These are phyloP conservation scores for Leptographium procerum DNA, from an alignment of 2,329 filamentous ascomycete species.

Conservation along the genomic window DNA sequence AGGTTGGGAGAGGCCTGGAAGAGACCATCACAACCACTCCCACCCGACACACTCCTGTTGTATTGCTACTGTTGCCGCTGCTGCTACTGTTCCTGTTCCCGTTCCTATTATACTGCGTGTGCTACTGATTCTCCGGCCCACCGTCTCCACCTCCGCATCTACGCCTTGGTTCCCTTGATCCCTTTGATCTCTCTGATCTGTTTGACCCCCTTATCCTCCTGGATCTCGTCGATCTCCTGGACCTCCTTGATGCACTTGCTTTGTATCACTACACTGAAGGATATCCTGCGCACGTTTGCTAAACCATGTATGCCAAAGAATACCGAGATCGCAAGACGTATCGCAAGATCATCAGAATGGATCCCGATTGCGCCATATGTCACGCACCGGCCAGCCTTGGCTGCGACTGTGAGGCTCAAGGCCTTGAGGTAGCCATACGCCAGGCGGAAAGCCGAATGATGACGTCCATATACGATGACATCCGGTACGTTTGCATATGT, in stretches of 20 bases:
- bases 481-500: slow-evolving; percentile 37
- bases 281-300: slow-evolving; percentile 8
- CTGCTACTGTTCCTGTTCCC: background rate
- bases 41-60: slow-evolving; percentile 4
- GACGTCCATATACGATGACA: slow-evolving; percentile 49
- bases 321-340: slow-evolving; percentile 23
- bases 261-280: background rate
- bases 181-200: background rate
- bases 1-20: slow-evolving; percentile 4
- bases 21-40: background rate
- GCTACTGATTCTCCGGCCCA: background rate
- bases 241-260: background rate
- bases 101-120: background rate
- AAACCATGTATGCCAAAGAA: slow-evolving; percentile 38
- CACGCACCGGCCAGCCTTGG: slow-evolving; percentile 43
- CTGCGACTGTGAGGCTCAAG: slow-evolving; percentile 57
- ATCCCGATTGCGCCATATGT: slow-evolving; percentile 60
- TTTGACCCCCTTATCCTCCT: background rate
- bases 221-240: background rate
- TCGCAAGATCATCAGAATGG: slow-evolving; percentile 49
- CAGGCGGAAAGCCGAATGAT: slow-evolving; percentile 55
- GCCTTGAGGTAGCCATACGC: slow-evolving; percentile 49
- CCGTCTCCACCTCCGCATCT: background rate
- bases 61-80: background rate
- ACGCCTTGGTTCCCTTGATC: background rate